A percentile compares a stretch with the other conserved stretches of the same genome.
Conservation (phyloP, 176 grass and related monocot genomes). For the Musa acuminata region DNA sequence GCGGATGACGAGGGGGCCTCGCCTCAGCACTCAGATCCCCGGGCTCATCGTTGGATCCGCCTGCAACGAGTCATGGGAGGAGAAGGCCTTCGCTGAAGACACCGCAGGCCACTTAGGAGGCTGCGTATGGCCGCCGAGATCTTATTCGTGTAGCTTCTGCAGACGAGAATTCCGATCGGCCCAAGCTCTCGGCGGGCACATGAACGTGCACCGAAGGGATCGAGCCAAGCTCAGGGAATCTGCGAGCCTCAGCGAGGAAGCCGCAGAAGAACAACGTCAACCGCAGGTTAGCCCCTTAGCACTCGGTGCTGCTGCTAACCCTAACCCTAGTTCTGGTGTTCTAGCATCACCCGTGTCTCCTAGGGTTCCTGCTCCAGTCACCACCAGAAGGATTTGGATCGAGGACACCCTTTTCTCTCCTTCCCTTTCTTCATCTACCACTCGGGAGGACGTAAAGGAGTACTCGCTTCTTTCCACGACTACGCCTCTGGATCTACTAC, state of each 20-base stretch:
- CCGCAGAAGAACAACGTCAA: neutral
- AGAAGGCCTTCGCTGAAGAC: conserved; percentile 71
- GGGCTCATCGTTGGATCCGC: neutral
- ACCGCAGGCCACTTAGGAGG: conserved; percentile 40
- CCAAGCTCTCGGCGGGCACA: conserved; percentile 93
- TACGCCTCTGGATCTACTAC: conserved; percentile 1
- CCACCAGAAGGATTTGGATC: conserved; percentile 28
- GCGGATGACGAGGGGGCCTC: conserved; percentile 21
- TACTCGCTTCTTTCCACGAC: neutral
- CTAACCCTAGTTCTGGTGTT: conserved; percentile 44
- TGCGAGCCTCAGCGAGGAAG: neutral
- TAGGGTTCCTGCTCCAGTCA: conserved; percentile 12
- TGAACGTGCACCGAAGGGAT: no score
- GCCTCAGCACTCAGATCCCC: conserved; percentile 6
- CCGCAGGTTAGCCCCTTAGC: conserved; percentile 2
- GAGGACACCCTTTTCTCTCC: conserved; percentile 27
- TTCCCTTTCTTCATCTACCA: conserved; percentile 6
- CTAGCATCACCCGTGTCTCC: conserved; percentile 15
- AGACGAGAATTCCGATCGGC: conserved; percentile 76
- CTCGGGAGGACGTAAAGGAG: neutral
- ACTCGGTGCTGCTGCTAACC: conserved; percentile 10
- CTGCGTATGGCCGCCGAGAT: conserved; percentile 82
- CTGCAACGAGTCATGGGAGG: conserved; percentile 65
- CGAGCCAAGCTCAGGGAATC: conserved; percentile 47
- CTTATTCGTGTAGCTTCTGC: conserved; percentile 85